Base-by-base conservation (phyloP, 495 filamentous ascomycete genomes). In the Staphylotrichum tortipilum region DNA sequence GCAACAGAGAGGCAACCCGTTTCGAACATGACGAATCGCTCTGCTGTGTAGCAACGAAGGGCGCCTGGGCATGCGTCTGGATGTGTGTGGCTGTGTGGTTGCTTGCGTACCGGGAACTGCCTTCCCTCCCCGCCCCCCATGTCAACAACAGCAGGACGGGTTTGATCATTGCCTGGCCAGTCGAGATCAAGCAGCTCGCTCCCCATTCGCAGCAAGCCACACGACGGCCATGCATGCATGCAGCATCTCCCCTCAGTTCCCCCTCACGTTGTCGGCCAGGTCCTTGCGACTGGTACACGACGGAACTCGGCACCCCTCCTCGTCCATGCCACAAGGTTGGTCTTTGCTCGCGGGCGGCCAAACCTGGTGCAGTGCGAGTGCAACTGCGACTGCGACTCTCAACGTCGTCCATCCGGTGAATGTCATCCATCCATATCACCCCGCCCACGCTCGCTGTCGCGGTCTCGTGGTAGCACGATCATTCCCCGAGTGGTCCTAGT, bases 1-100 rank as follows among this genome's bases (percentile, higher is more conserved):
- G n/a, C n/a, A n/a, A n/a, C n/a, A 21, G 22, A 44, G 47, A 50
- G 47, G 47, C 36, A 50, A 41, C 47, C 38, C 47, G 47, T 50
- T 44, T 43, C 30, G 37, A 50, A 33, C 47, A 36, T 43, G 47
- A 50, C 29, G 30, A 43, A 37, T 28, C 28, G 38, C 15, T 26
- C 38, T 50, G 39, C 15, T 30, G 47, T 44, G 38, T 36, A 12
- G 23, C 22, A 17, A 38, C 15, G 17, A 34, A 35, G 28, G 2
- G 28, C 24, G 14, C 18, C 30, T 7, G 18, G 18, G 22, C 42
- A 23, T 18, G 23, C n/a, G 37, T 9, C 3, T n/a, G 7, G 21
- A 1, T 29, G n/a, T 33, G 28, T 22, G 33, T 35, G n/a, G 8
- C 4, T 3, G 12, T 23, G 37, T 6, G 33, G 44, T 37, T 47